Evolutionary conservation across 805 yeast genomes (phyloP), one percentile per base, ranked within the genome.

Genomic region (Nakazawaea wyomingensis): DNA sequence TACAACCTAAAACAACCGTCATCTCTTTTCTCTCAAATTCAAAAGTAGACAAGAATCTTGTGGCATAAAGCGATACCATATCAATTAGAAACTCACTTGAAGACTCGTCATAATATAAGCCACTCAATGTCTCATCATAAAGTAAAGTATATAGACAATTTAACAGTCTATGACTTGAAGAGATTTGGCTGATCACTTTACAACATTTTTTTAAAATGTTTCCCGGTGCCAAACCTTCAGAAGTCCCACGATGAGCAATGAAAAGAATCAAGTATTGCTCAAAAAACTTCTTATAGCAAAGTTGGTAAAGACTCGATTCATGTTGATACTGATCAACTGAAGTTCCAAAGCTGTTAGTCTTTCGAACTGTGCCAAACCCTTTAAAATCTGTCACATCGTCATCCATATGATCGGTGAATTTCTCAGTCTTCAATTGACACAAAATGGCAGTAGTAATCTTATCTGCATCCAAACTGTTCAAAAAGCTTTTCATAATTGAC

Each of bases 21-120:
- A 61, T 43, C 40, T 76, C 80, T 9, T 55, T 57, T 37, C 73
- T 61, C 47, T 73, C 74, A 18, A 55, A 53, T 7, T 50, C 51
- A 37, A 56, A 62, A 11, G 49, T 34, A 2, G 57, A 45, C 6
- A 72, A 46, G 3, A 62, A 49, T 2, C 52, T 54, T 19, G 63
- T 67, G 1, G 71, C 71, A 21, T 64, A 43, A 5, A 61, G 18
- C 29, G 68, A 48, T 18, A 62, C 44, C 18, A 64, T 33, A 21
- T 35, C 43, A 11, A 37, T 44, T 26, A 55, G 29, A 2, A 39
- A 13, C n/a, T 22, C 16, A 14, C 35, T 16, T 4, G 50, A 24
- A 11, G 41, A 43, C 37, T 21, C 8, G 9, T 19, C 14, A n/a
- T 11, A 10, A 20, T 17, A 14, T 9, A 38, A 14, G 4, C 11